Conservation (phyloP, 2,329 filamentous ascomycete species). For the Eutypa lata region DNA sequence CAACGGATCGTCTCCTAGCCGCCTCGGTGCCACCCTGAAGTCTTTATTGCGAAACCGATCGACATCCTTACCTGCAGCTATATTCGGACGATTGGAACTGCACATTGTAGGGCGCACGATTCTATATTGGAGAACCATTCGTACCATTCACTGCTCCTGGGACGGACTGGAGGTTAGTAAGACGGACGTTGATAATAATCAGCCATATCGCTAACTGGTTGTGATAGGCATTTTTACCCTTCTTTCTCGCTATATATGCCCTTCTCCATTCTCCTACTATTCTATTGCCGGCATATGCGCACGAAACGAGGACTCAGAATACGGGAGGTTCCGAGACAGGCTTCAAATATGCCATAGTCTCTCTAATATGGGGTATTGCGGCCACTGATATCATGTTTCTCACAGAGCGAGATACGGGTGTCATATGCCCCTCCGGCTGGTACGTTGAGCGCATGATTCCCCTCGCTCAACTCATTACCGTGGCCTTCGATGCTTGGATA, state of each 20-base stretch:
- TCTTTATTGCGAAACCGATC: constrained; percentile 10
- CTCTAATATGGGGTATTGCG: constrained; percentile 30
- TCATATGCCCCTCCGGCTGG: constrained; percentile 27
- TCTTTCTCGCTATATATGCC: constrained; percentile 21
- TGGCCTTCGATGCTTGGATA: constrained; percentile 30
- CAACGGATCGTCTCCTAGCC: not conserved
- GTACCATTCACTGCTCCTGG: constrained; percentile 32
- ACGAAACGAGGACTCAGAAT: constrained; percentile 12
- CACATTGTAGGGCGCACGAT: constrained; percentile 23
- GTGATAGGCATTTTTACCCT: constrained; percentile 30
- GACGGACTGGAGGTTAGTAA: constrained; percentile 30
- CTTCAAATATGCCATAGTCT: constrained; percentile 18
- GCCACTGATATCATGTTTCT: constrained; percentile 24
- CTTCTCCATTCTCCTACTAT: constrained; percentile 14
- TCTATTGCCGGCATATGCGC: constrained; percentile 18
- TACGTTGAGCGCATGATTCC: constrained; percentile 26
- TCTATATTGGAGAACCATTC: constrained; percentile 28
- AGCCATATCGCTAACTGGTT: constrained; percentile 1
- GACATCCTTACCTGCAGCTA: constrained; percentile 3
- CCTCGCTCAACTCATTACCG: constrained; percentile 23
- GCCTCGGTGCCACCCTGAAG: constrained; percentile 8
- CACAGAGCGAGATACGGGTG: constrained; percentile 22
- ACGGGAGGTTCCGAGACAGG: constrained; percentile 2
- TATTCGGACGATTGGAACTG: constrained; percentile 14
- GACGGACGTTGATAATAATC: not conserved